Base-by-base conservation (phyloP, 768 basidiomycete genomes). In the Boletus rubescentipes region DNA sequence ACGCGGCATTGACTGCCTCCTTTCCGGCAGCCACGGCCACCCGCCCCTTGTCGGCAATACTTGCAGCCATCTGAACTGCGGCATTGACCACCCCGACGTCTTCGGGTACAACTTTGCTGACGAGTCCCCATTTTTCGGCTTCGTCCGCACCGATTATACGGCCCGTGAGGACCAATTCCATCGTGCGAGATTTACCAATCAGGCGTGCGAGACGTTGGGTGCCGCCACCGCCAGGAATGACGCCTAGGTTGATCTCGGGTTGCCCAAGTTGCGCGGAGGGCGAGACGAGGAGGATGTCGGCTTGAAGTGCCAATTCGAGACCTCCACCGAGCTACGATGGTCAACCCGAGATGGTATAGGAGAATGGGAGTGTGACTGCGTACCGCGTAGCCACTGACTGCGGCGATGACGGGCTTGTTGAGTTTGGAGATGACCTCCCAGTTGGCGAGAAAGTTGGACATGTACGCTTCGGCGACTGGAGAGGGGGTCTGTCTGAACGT, bases 281-380 rank as follows among this genome's bases (percentile, higher is more conserved):
- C 6, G 93, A 89, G 16, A 87, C 92, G 45, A 97, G 84, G 65
- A 98, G 87, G 70, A 98, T 93, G 75, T 98, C 96, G 70, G 92
- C 91, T 85, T 93, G 93, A 59, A 98, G 82, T 6, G 96, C 96
- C 21, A 99, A 84, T 71, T 99, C 96, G 65, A 95, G 96, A 35
- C 96, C 96, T 36, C 96, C 96, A 10, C 96, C 96, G 57, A 98
- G 89, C 95, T 98, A 59, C 15, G 43, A 30, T 9, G n/a, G 30
- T 58, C 46, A 57, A 15, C 10, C 35, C 32, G 47, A 41, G 31
- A 7, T 15, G 20, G 30, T 36, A 4, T n/a, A 15, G 11, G 55
- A 26, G 31, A 43, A 40, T 10, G 18, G 26, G 26, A 6, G 6
- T 26, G 16, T 21, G 31, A 12, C 2, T 12, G 78, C 91, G 46